Percentiles rank a stretch among this genome's conserved stretches.
Evolutionary conservation across 495 filamentous ascomycete species (phyloP).

Genomic region (Aspergillus diversus): DNA sequence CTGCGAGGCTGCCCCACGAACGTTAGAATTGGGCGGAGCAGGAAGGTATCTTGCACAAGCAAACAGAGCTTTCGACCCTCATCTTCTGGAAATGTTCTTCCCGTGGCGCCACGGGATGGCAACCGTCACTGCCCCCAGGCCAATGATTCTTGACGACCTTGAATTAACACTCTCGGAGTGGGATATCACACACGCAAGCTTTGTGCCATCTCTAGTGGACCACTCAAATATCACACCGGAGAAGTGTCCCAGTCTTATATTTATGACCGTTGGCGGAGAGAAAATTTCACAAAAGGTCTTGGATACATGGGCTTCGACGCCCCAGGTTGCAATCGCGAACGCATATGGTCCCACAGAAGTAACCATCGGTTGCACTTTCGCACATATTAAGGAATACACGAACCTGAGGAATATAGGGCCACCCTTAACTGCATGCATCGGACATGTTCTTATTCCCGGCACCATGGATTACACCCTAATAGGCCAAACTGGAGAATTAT

Average conservation of each 20-base stretch:
- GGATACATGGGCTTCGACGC: slow-evolving; percentile 44
- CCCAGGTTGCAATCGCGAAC: slow-evolving; percentile 45
- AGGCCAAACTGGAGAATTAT: slow-evolving; percentile 86
- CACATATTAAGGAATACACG: slow-evolving; percentile 68
- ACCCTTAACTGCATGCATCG: slow-evolving; percentile 80
- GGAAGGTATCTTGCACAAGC: slow-evolving; percentile 42
- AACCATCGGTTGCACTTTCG: slow-evolving; percentile 85
- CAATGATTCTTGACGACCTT: slow-evolving; percentile 39
- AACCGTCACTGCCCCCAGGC: slow-evolving; percentile 33
- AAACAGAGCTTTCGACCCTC: slow-evolving; percentile 41
- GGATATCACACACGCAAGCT: slow-evolving; percentile 77
- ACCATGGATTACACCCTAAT: slow-evolving; percentile 70
- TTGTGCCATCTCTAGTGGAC: slow-evolving; percentile 41
- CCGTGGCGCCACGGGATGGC: slow-evolving; percentile 45
- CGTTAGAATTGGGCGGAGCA: slow-evolving; percentile 31
- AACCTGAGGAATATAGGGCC: slow-evolving; percentile 83
- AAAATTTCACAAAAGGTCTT: slow-evolving; percentile 49
- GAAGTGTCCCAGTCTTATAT: slow-evolving; percentile 37
- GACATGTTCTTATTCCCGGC: slow-evolving; percentile 73
- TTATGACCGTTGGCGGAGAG: slow-evolving; percentile 49
- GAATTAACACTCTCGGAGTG: slow-evolving; percentile 49
- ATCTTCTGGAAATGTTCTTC: slow-evolving; percentile 42
- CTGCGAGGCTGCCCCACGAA: slow-evolving; percentile 26
- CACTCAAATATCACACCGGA: slow-evolving; percentile 31
- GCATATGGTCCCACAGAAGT: slow-evolving; percentile 84